Conservation (phyloP, 2,329 filamentous ascomycete genomes). For the Capronia epimyces region DNA sequence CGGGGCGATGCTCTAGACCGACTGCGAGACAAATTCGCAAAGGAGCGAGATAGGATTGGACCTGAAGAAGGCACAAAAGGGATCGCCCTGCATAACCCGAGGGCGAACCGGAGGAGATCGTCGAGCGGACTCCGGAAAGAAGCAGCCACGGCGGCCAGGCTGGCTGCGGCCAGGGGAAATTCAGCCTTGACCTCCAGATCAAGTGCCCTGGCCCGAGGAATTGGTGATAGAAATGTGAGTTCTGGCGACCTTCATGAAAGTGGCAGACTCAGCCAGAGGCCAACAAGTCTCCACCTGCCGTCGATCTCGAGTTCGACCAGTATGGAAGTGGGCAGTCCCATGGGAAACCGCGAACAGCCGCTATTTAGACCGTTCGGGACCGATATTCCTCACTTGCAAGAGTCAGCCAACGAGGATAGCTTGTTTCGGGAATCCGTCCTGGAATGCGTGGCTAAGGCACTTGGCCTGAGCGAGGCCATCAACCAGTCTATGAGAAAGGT, state of each 20-base stretch:
- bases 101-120: slow-evolving; percentile 62
- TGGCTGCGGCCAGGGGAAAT: slow-evolving; percentile 40
- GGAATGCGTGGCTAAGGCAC: slow-evolving; percentile 91
- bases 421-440: slow-evolving; percentile 85
- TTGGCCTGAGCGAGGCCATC: slow-evolving; percentile 66
- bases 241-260: slow-evolving; percentile 61
- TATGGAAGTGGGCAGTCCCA: slow-evolving; percentile 34
- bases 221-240: slow-evolving; percentile 48
- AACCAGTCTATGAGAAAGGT: slow-evolving; percentile 48
- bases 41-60: slow-evolving; percentile 75
- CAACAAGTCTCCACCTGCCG: slow-evolving; percentile 18
- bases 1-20: slow-evolving; percentile 75
- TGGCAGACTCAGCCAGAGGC: slow-evolving; percentile 16
- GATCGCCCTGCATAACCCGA: slow-evolving; percentile 86
- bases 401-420: slow-evolving; percentile 80
- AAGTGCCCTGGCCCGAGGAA: slow-evolving; percentile 6
- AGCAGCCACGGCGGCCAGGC: slow-evolving; percentile 63
- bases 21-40: slow-evolving; percentile 86
- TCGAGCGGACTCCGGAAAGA: slow-evolving; percentile 73
- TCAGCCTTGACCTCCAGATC: slow-evolving; percentile 14
- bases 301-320: slow-evolving; percentile 16
- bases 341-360: slow-evolving; percentile 41
- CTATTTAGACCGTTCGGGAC: slow-evolving; percentile 34
- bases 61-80: slow-evolving; percentile 81
- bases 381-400: slow-evolving; percentile 45